Percentiles rank a stretch among this genome's conserved stretches.
Evolutionary conservation across 306 rosid genomes (phyloP).

Genomic region (Purshia tridentata): DNA sequence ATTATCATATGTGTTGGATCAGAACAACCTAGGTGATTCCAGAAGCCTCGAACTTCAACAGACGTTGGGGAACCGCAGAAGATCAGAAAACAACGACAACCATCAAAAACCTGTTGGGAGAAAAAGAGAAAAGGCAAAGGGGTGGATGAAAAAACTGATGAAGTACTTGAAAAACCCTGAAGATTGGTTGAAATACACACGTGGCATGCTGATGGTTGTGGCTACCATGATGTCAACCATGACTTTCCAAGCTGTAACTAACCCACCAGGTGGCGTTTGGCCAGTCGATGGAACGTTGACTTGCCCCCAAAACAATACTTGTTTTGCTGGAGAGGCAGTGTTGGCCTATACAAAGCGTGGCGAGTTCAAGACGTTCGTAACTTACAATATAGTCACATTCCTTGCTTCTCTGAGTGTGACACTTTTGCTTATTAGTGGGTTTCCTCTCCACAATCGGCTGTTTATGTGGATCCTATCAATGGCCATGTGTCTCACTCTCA

Average conservation of each 20-base stretch:
- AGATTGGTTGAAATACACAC: background rate
- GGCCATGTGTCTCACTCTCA: constrained; percentile 25
- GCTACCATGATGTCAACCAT: constrained; percentile 15
- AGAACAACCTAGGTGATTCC: too few relatives aligned
- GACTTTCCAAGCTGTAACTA: background rate
- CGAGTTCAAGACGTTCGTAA: too few relatives aligned
- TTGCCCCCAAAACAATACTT: background rate
- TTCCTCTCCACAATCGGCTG: constrained; percentile 23
- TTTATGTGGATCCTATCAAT: constrained; percentile 25
- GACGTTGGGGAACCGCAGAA: too few relatives aligned
- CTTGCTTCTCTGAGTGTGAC: constrained; percentile 31
- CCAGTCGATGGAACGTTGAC: background rate
- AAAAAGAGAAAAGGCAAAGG: too few relatives aligned
- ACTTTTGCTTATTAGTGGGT: constrained; percentile 34
- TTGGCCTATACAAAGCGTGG: too few relatives aligned
- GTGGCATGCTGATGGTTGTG: constrained; percentile 29
- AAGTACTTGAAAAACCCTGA: background rate
- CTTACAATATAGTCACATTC: too few relatives aligned
- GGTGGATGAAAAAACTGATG: too few relatives aligned
- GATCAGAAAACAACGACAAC: too few relatives aligned
- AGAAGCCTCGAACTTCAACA: too few relatives aligned
- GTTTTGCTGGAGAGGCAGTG: too few relatives aligned
- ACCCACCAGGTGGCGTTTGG: background rate
- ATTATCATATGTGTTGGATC: too few relatives aligned
- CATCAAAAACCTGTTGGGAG: too few relatives aligned